Base-by-base conservation (phyloP, 1,284 basidiomycete genomes). In the Neolentinus lepideus region DNA sequence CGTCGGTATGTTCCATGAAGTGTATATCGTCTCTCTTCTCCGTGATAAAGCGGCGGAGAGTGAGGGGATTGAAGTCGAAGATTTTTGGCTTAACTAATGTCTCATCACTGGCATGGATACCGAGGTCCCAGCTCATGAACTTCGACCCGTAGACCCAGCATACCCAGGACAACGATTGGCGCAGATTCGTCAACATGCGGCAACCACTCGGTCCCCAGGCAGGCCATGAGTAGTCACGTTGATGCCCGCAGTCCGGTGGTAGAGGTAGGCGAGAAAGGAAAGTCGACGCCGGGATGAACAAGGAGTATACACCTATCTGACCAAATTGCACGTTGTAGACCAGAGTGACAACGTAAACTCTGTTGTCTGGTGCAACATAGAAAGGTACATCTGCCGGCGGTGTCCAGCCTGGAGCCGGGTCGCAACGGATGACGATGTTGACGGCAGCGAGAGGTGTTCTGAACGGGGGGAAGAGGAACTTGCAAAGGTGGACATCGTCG, bases 111-210 rank as follows among this genome's bases (percentile, higher is more conserved):
- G 59, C 3, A 43, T 33, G 54, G 55, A 10, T 61, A 54, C 56
- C 59, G n/a, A 52, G 29, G 46, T 58, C 53, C 56, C 48, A 64
- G 52, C 60, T 64, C 53, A 69, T 74, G 56, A 72, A 81, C 56
- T 72, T 73, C 46, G 73, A 74, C 14, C 83, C 83, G 62, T 74
- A 76, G 25, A 83, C 76, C 61, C 79, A 82, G 68, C 84, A 86
- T 6, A 81, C 79, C 80, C 80, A 86, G 19, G 71, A 64, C 16
- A 66, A 56, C 33, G 75, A 76, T 47, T 71, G 71, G 27, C 61
- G 62, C 27, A 60, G 61, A 9, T 67, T 65, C 10, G 59, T 58
- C 29, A 79, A 60, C 59, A 80, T 62, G 22, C 79, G 76, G 16
- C 75, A 74, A 2, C 74, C 74, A 16, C 47, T 53, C 2, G 74